These are phyloP conservation scores for Miamiensis avidus DNA, from an alignment of 169 alveolate genomes.

Conservation along the genomic window DNA sequence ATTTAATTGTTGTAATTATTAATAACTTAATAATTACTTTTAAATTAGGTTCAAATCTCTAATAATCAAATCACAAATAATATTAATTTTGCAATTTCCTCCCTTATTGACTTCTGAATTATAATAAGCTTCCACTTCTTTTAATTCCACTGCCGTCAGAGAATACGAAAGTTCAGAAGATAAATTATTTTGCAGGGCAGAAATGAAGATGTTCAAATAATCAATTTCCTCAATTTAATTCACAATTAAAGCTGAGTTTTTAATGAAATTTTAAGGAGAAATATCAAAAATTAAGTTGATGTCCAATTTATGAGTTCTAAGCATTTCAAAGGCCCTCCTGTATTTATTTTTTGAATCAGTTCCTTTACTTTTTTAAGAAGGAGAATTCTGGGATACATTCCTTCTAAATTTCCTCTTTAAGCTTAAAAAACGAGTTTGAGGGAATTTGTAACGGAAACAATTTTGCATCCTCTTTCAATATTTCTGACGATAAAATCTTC, in stretches of 20 bases:
- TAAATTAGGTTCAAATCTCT: conserved; percentile 40
- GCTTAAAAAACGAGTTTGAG: conserved; percentile 69
- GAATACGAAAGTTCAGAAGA: conserved; percentile 66
- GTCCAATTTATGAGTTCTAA: conserved; percentile 81
- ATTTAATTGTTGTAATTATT: conserved; percentile 16
- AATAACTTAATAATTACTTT: conserved; percentile 44
- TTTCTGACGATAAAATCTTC: conserved; percentile 67
- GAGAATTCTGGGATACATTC: conserved; percentile 71
- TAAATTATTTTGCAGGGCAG: conserved; percentile 60
- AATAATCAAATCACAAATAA: conserved; percentile 59
- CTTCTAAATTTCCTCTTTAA: conserved; percentile 88
- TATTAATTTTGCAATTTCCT: conserved; percentile 53
- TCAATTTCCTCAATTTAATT: conserved; percentile 65
- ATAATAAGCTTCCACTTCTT: conserved; percentile 40
- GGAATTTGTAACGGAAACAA: conserved; percentile 60
- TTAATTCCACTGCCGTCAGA: conserved; percentile 51
- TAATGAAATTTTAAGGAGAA: conserved; percentile 63
- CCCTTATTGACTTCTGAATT: conserved; percentile 22
- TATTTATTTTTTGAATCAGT: conserved; percentile 64
- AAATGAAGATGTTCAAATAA: conserved; percentile 75
- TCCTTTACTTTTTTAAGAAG: conserved; percentile 64
- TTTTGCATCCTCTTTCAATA: conserved; percentile 80
- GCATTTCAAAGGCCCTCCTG: conserved; percentile 64
- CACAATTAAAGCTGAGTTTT: conserved; percentile 59
- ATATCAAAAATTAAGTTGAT: conserved; percentile 82